Conservation (phyloP, 805 yeast species). For the Cyberlindnera americana region DNA sequence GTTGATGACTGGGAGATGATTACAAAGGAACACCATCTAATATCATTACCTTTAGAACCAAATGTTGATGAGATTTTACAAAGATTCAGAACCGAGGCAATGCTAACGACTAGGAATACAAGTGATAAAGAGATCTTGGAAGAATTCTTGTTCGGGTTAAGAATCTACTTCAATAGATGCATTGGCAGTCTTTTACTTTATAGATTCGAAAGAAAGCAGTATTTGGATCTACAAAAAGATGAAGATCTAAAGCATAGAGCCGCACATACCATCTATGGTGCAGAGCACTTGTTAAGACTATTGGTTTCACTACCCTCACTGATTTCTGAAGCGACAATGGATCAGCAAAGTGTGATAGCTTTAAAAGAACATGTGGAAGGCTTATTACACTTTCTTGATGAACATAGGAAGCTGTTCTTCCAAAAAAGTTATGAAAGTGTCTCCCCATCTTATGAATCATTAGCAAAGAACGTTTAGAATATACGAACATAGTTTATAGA, state of each 20-base stretch:
- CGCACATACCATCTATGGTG: conserved; percentile 60
- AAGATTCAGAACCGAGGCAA: conserved; percentile 40
- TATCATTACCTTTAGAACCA: conserved; percentile 57
- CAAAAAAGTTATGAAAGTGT: conserved; percentile 46
- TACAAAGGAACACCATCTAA: conserved; percentile 73
- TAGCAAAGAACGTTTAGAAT: conserved; percentile 15
- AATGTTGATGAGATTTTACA: conserved; percentile 52
- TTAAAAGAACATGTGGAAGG: conserved; percentile 53
- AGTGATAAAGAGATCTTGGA: conserved; percentile 44
- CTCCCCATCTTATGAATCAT: conserved; percentile 45
- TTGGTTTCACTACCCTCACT: conserved; percentile 79
- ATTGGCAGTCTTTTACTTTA: conserved; percentile 68
- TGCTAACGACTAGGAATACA: conserved; percentile 28
- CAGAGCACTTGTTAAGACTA: conserved; percentile 76
- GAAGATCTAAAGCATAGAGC: conserved; percentile 33
- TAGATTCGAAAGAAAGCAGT: conserved; percentile 76
- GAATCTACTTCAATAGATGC: conserved; percentile 68
- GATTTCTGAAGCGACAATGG: conserved; percentile 78
- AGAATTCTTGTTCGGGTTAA: conserved; percentile 71
- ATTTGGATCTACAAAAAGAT: conserved; percentile 43
- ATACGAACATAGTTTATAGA: no score
- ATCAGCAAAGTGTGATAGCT: conserved; percentile 58
- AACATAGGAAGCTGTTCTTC: conserved; percentile 37
- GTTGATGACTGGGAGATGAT: conserved; percentile 94
- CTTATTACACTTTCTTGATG: conserved; percentile 49